Conservation (phyloP, 768 basidiomycete genomes). For the Naganishia kalamii region DNA sequence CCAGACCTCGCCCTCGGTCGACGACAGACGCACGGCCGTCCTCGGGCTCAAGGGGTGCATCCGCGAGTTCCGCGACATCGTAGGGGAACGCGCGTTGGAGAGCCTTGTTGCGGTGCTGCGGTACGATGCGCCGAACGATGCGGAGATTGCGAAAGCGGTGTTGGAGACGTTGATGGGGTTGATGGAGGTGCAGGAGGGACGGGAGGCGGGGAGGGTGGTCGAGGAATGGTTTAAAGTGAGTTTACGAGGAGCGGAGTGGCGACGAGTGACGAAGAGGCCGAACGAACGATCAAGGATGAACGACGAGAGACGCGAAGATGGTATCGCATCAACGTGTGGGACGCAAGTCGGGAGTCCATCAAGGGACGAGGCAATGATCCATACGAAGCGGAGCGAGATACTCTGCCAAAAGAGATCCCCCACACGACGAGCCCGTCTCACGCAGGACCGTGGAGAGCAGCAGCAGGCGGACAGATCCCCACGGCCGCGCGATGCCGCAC, state of each 20-base stretch:
- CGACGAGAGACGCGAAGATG: no score
- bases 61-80: slow-evolving; percentile 80
- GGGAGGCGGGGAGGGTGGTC: slow-evolving; percentile 31
- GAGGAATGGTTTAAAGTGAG: not conserved
- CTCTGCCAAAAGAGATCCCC: no score
- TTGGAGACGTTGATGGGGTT: slow-evolving; percentile 80
- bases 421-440: no score
- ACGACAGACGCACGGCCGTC: slow-evolving; percentile 89
- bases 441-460: no score
- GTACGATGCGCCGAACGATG: slow-evolving; percentile 82
- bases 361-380: no score
- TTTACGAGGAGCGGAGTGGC: not conserved
- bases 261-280: not conserved
- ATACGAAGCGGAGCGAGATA: no score
- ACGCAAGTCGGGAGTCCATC: no score
- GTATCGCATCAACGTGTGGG: no score
- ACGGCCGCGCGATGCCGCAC: not conserved
- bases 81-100: slow-evolving; percentile 68
- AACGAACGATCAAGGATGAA: not conserved
- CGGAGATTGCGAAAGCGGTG: slow-evolving; percentile 84
- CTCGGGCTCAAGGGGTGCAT: slow-evolving; percentile 85
- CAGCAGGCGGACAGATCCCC: not conserved
- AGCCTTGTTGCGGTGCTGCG: slow-evolving; percentile 74
- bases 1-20: slow-evolving; percentile 78
- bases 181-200: slow-evolving; percentile 61